phyloP scores from a whole-genome alignment of 2,329 filamentous ascomycete species.

The Microcyclospora tardicrescens region DNA sequence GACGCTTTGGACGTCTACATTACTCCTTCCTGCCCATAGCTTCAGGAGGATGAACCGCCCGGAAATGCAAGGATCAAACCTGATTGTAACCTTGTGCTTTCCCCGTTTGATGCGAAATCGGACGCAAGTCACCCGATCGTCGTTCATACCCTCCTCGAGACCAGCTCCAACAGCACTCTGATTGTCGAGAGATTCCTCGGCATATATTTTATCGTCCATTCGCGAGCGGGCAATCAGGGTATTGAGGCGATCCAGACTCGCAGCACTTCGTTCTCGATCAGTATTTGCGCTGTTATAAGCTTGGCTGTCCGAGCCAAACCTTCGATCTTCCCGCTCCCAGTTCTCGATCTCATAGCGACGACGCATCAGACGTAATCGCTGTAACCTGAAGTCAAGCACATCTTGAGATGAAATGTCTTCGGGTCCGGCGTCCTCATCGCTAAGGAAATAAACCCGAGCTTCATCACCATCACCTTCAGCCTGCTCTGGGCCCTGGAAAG shows the following conservation, averaged over 20 bases:
- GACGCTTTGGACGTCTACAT: slow-evolving; percentile 84
- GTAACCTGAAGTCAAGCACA: slow-evolving; percentile 21
- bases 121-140: slow-evolving; percentile 41
- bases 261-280: not conserved
- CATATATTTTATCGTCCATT: slow-evolving; percentile 12
- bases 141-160: slow-evolving; percentile 8
- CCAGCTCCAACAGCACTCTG: slow-evolving; percentile 1
- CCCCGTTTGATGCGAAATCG: slow-evolving; percentile 72
- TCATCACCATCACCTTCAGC: slow-evolving; percentile 4
- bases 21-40: slow-evolving; percentile 68
- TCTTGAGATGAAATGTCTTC: slow-evolving; percentile 21
- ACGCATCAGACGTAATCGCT: slow-evolving; percentile 16
- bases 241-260: slow-evolving; percentile 13
- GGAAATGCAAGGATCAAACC: slow-evolving; percentile 65
- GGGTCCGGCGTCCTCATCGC: slow-evolving; percentile 19
- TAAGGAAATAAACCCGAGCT: slow-evolving; percentile 12
- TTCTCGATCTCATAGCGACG: slow-evolving; percentile 14
- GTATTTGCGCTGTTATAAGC: slow-evolving; percentile 8
- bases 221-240: slow-evolving; percentile 16
- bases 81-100: slow-evolving; percentile 75
- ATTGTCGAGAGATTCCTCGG: slow-evolving; percentile 9
- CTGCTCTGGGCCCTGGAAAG: slow-evolving; percentile 11
- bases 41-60: slow-evolving; percentile 70
- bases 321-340: slow-evolving; percentile 13
- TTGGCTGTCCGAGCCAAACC: slow-evolving; percentile 5